Conservation (phyloP, 345 rosid genomes). For the Citropsis articulata region DNA sequence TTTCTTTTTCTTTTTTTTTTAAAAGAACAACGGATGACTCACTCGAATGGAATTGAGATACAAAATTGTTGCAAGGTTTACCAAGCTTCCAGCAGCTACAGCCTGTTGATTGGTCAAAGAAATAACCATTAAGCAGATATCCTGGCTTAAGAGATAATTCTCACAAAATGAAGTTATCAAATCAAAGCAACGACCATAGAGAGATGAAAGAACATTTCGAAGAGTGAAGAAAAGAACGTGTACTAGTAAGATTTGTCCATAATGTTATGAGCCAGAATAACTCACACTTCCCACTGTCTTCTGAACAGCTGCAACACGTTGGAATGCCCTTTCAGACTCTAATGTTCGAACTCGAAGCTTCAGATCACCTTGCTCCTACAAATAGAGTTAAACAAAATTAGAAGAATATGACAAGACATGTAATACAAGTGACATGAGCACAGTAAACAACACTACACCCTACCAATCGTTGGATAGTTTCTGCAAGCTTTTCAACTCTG, state of each 20-base stretch:
- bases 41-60: constrained; percentile 83
- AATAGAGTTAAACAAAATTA: neutral
- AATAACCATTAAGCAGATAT: neutral
- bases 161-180: neutral
- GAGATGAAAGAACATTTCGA: neutral
- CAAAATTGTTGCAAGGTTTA: constrained; percentile 89
- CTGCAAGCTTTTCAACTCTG: constrained; percentile 90
- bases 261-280: constrained; percentile 8
- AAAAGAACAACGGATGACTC: constrained; percentile 27
- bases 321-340: constrained; percentile 94
- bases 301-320: constrained; percentile 93
- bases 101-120: constrained; percentile 51
- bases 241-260: neutral
- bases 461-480: constrained; percentile 82
- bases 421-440: neutral
- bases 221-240: neutral
- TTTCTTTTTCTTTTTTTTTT: too few relatives aligned
- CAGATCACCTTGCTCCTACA: constrained; percentile 97
- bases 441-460: constrained; percentile 1
- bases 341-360: constrained; percentile 91
- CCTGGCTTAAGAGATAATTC: neutral
- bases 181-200: neutral
- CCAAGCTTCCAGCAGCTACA: constrained; percentile 92
- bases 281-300: constrained; percentile 93
- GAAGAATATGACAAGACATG: neutral